Evolutionary conservation across 1,284 basidiomycete genomes (phyloP).

Genomic region (Blastosporella zonata): DNA sequence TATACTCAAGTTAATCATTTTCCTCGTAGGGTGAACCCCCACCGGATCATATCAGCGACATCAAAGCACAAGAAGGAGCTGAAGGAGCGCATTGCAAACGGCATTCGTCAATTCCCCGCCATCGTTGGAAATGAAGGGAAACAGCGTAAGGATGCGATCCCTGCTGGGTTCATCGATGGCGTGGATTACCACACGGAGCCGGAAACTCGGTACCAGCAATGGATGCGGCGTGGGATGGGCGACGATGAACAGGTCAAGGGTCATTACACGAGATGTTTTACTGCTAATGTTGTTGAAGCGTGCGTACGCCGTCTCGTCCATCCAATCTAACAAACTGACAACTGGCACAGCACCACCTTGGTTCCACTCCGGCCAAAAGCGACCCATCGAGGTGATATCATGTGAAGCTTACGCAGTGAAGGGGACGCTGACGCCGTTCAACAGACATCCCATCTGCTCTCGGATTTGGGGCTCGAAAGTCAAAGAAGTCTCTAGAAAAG

Average conservation of each 20-base stretch:
- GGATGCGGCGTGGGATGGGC: slow-evolving; percentile 41
- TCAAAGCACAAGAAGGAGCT: slow-evolving; percentile 30
- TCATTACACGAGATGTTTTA: slow-evolving; percentile 51
- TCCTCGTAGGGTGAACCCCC: slow-evolving; percentile 48
- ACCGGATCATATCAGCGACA: slow-evolving; percentile 33
- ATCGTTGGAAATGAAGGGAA: too few relatives aligned
- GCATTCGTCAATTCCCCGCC: slow-evolving; percentile 44
- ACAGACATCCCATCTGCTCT: background rate
- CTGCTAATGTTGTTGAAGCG: slow-evolving; percentile 47
- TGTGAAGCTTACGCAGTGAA: background rate
- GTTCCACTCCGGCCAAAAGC: slow-evolving; percentile 48
- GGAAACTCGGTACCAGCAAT: slow-evolving; percentile 55
- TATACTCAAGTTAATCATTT: background rate
- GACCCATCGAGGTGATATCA: slow-evolving; percentile 39
- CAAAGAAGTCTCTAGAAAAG: too few relatives aligned
- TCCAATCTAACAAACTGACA: too few relatives aligned
- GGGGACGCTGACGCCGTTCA: too few relatives aligned
- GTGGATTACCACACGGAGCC: slow-evolving; percentile 44
- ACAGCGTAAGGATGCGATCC: slow-evolving; percentile 6
- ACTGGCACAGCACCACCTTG: slow-evolving; percentile 39
- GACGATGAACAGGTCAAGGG: slow-evolving; percentile 28
- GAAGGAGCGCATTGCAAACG: slow-evolving; percentile 29
- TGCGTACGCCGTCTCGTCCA: slow-evolving; percentile 25
- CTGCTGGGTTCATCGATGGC: slow-evolving; percentile 46
- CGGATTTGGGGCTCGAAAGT: background rate